Base-by-base conservation (phyloP, 306 rosid species). In the Adenanthera pavonina region DNA sequence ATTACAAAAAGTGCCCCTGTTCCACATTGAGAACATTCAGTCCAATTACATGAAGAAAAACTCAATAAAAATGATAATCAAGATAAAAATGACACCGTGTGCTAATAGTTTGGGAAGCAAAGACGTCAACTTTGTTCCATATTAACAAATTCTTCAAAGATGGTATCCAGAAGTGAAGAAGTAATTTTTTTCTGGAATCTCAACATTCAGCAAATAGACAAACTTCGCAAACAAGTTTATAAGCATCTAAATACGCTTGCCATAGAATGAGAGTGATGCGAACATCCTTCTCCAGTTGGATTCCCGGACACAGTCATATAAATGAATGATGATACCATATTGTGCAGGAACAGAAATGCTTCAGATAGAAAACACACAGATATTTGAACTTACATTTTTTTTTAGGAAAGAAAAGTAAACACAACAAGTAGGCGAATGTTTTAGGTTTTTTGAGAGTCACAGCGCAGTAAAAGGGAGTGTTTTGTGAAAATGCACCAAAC, bases 1-100 rank as follows among this genome's bases (percentile, higher is more conserved):
- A 96, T 86, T n/a, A 96, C 97, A 49, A 92, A 84, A 35, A 96
- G 91, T 30, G 91, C 98, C 84, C 98, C 99, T 96, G 92, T 84
- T 86, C 47, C 81, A 89, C 70, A 70, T 76, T 56, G 77, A 80
- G 65, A 77, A 59, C 10, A 43, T 49, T 83, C 14, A 74, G 80
- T 80, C 61, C 82, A 84, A 77, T 85, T 76, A 81, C 43, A 74
- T n/a, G 79, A 47, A 80, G 30, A 25, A 46, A 43, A 67, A 48
- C 43, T 46, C 5, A 19, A 62, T 62, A 14, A 46, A 7, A 66
- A 74, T 51, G 57, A 69, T 46, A 69, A 74, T 25, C 7, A n/a
- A 6, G 49, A 46, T 13, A 25, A 35, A 36, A 7, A 46, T 25
- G 6, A 11, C 17, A 14, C 36, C 47, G 47, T 35, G 19, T 2